phyloP scores from a whole-genome alignment of 805 yeast species.

The Nakazawaea ishiwadae region DNA sequence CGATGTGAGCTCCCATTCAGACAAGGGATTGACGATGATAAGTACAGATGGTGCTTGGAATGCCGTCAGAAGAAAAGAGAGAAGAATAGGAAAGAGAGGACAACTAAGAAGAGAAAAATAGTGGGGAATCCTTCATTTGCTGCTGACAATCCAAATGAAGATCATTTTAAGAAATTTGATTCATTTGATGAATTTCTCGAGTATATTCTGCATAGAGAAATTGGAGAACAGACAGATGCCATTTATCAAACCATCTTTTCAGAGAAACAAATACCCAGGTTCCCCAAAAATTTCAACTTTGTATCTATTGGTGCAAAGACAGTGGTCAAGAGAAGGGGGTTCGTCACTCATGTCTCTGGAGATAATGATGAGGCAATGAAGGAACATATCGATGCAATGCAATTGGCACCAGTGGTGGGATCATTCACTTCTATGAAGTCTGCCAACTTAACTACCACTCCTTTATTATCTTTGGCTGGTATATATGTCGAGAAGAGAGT shows the following conservation, averaged over 20 bases:
- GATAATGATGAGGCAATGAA: constrained; percentile 11
- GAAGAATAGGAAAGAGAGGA: constrained; percentile 12
- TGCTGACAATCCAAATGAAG: constrained; percentile 7
- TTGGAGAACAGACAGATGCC: constrained; percentile 10
- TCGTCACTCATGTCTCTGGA: constrained; percentile 3
- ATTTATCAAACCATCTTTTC: constrained; percentile 10
- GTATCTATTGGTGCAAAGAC: constrained; percentile 13
- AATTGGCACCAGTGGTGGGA: constrained; percentile 5
- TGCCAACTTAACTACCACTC: constrained; percentile 5
- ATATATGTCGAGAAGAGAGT: constrained; percentile 10
- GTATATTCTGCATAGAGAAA: not conserved
- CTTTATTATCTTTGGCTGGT: constrained; percentile 9
- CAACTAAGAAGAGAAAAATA: constrained; percentile 2
- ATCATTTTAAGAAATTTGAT: constrained; percentile 9
- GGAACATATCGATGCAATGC: not conserved
- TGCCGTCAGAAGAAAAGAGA: constrained; percentile 12
- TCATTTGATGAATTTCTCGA: constrained; percentile 1
- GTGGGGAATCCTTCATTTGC: constrained; percentile 5
- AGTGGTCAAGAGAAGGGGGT: constrained; percentile 8
- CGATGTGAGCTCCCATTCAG: constrained; percentile 10
- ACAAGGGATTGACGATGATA: constrained; percentile 6
- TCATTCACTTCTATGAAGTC: constrained; percentile 1
- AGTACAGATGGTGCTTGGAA: constrained; percentile 12
- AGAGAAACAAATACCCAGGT: constrained; percentile 4
- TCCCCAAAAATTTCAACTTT: constrained; percentile 11